These are phyloP conservation scores for Leishmania aethiopica DNA, from an alignment of 208 protist species.

Conservation along the genomic window DNA sequence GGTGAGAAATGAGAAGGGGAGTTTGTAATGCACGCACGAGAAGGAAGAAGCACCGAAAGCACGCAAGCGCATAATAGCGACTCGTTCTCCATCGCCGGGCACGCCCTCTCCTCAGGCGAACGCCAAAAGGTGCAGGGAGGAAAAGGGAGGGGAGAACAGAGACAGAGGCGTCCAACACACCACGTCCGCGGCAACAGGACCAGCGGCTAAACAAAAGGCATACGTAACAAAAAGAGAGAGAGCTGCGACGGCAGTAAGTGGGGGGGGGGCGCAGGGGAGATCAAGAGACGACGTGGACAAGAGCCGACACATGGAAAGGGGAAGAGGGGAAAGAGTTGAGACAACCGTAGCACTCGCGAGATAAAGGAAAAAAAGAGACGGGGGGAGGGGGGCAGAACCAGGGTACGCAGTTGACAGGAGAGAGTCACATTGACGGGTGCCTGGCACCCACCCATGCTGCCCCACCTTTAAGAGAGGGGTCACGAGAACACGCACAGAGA, in stretches of 20 bases:
- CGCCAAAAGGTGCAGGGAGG: background rate
- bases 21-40: background rate
- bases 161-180: background rate
- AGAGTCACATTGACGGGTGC: background rate
- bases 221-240: background rate
- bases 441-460: background rate
- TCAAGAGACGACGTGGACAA: background rate
- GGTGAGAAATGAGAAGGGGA: background rate
- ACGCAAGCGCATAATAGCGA: too few species aligned
- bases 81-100: background rate
- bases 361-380: background rate
- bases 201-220: too few species aligned
- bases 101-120: background rate
- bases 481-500: background rate
- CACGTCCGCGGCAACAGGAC: background rate
- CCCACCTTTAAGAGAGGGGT: background rate
- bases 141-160: background rate
- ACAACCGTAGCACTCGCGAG: background rate
- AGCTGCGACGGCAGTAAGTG: background rate
- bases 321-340: background rate
- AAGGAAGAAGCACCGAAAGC: background rate
- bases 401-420: background rate
- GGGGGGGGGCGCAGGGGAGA: background rate
- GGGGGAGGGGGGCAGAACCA: background rate
- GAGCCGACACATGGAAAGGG: background rate